Percentiles rank a stretch among this genome's conserved stretches.
Evolutionary conservation across 441 rosid species (phyloP).

Genomic region (Populus trichocarpa): DNA sequence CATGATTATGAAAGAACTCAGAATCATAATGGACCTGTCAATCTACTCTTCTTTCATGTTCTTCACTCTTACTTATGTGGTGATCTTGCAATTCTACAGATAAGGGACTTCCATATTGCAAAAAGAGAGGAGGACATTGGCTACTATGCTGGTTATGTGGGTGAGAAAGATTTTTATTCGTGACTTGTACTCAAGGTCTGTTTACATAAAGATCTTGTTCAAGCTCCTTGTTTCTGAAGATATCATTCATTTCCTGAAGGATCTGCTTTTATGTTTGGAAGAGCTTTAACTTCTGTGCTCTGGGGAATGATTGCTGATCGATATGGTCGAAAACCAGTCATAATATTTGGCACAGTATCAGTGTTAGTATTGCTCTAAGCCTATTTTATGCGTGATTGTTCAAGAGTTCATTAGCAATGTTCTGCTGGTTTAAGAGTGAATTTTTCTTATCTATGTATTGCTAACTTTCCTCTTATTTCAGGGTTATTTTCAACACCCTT

Average conservation of each 20-base stretch:
- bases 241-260: conserved; percentile 30
- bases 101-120: conserved; percentile 50
- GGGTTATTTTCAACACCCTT: conserved; percentile 30
- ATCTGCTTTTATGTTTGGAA: conserved; percentile 50
- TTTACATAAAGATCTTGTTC: background rate
- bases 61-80: background rate
- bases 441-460: background rate
- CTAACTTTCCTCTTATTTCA: conserved; percentile 4
- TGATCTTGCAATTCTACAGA: conserved; percentile 21
- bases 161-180: conserved; percentile 21
- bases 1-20: background rate
- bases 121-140: conserved; percentile 62
- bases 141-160: conserved; percentile 57
- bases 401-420: background rate
- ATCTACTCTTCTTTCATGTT: background rate
- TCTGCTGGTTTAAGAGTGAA: background rate
- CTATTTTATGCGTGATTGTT: background rate
- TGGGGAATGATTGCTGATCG: conserved; percentile 50
- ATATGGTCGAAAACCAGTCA: conserved; percentile 46
- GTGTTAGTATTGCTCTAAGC: conserved; percentile 29
- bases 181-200: background rate
- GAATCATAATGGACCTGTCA: background rate
- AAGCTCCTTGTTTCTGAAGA: background rate
- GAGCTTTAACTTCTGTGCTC: conserved; percentile 43
- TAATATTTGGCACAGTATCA: conserved; percentile 33